These are phyloP conservation scores for Bisporella sp. DNA, from an alignment of 2,329 filamentous ascomycete species.

Conservation along the genomic window DNA sequence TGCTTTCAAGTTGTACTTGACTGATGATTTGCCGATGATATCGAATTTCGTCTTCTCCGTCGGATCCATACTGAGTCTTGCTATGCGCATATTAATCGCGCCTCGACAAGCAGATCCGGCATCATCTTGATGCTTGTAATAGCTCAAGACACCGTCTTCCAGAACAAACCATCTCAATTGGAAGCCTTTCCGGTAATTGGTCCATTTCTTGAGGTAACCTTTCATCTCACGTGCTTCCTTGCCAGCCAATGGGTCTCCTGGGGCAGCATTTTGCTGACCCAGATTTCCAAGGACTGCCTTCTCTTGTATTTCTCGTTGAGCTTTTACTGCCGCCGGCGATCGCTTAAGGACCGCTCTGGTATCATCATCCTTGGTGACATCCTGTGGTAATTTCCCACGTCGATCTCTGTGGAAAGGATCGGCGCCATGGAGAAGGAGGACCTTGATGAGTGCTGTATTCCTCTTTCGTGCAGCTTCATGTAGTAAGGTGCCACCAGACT, in stretches of 20 bases:
- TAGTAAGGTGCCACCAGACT: constrained; percentile 83
- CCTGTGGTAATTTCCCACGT: constrained; percentile 91
- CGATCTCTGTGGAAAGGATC: constrained; percentile 94
- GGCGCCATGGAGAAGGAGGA: constrained; percentile 86
- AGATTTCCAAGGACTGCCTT: constrained; percentile 85
- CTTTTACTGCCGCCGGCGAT: constrained; percentile 88
- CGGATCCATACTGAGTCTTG: constrained; percentile 87
- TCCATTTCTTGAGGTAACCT: constrained; percentile 99
- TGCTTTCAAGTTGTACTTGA: constrained; percentile 96
- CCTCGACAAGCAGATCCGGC: constrained; percentile 92
- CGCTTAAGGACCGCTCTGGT: constrained; percentile 86
- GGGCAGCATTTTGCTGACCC: constrained; percentile 41
- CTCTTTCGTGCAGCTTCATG: constrained; percentile 88
- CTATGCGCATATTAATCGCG: constrained; percentile 98
- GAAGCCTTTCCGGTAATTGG: constrained; percentile 95
- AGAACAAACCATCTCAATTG: constrained; percentile 97
- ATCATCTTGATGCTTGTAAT: constrained; percentile 99
- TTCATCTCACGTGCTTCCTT: constrained; percentile 96
- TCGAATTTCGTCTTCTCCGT: constrained; percentile 98
- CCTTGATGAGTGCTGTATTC: constrained; percentile 81
- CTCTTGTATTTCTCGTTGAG: constrained; percentile 92
- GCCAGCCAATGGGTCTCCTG: constrained; percentile 58
- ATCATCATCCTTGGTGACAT: constrained; percentile 90
- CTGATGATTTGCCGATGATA: constrained; percentile 94
- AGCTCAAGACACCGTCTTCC: constrained; percentile 93